Evolutionary conservation across 306 rosid species (phyloP).

Genomic region (apple (Malus domestica)): DNA sequence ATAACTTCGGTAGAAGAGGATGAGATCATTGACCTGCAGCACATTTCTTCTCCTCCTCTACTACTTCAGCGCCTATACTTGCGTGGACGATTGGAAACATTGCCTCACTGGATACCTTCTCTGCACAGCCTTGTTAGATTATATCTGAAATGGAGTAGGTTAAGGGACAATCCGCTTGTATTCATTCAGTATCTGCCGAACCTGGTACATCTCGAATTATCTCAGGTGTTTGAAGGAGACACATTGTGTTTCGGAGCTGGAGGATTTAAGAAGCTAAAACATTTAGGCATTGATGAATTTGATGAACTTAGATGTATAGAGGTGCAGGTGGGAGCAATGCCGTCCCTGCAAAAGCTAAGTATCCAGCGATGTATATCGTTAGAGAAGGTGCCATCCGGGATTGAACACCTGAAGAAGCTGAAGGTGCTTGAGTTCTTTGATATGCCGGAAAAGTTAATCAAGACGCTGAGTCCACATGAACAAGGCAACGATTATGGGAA

Average conservation of each 20-base stretch:
- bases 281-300: background rate
- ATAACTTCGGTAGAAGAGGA: background rate
- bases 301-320: background rate
- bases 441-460: background rate
- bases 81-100: background rate
- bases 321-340: background rate
- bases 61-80: background rate
- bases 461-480: background rate
- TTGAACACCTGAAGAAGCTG: background rate
- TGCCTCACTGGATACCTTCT: background rate
- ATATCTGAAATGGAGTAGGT: background rate
- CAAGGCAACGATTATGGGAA: background rate
- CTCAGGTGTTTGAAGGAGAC: background rate
- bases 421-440: background rate
- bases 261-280: background rate
- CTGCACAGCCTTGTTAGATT: background rate
- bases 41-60: background rate
- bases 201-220: background rate
- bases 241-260: background rate
- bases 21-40: background rate
- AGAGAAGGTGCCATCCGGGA: background rate
- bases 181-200: background rate
- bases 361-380: background rate
- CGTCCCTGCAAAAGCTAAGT: background rate
- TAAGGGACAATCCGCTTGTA: background rate